These are phyloP conservation scores for Globisporangium ultimum DNA, from an alignment of 352 stramenopile genomes.

Conservation along the genomic window DNA sequence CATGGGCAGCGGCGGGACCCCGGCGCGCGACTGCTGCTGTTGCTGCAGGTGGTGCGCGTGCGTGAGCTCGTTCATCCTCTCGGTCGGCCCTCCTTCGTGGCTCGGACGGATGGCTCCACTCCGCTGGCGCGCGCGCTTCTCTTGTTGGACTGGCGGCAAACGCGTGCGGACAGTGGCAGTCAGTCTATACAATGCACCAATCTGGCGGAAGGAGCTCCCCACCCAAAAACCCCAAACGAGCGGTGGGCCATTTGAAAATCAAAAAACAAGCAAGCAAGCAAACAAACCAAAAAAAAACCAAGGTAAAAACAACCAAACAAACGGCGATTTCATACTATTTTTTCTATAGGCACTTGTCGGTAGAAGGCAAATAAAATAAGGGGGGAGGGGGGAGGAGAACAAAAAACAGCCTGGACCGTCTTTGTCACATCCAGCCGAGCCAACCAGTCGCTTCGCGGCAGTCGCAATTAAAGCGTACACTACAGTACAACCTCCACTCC, in stretches of 20 bases:
- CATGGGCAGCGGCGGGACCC: neutral
- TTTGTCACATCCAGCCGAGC: constrained; percentile 7
- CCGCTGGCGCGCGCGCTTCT: neutral
- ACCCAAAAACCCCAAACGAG: neutral
- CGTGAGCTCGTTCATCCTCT: constrained; percentile 15
- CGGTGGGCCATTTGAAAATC: constrained; percentile 37
- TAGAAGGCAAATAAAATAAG: no score
- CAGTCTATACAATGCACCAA: neutral
- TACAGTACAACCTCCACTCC: neutral
- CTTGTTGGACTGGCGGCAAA: constrained; percentile 3
- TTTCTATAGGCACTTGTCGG: neutral
- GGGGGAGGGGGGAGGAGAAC: constrained; percentile 1
- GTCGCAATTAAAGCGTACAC: constrained; percentile 14
- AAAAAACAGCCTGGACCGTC: neutral
- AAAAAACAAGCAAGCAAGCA: constrained; percentile 12
- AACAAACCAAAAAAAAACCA: constrained; percentile 20
- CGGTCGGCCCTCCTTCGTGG: neutral
- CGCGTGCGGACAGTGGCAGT: neutral
- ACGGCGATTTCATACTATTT: neutral
- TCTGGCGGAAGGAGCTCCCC: constrained; percentile 1
- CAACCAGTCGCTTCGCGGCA: constrained; percentile 3
- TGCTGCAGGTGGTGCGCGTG: constrained; percentile 13
- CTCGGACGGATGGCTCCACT: constrained; percentile 1
- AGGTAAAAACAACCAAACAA: neutral
- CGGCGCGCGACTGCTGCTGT: constrained; percentile 11